Base-by-base conservation (phyloP, 306 rosid species). In the Sechiopsis laciniata region DNA sequence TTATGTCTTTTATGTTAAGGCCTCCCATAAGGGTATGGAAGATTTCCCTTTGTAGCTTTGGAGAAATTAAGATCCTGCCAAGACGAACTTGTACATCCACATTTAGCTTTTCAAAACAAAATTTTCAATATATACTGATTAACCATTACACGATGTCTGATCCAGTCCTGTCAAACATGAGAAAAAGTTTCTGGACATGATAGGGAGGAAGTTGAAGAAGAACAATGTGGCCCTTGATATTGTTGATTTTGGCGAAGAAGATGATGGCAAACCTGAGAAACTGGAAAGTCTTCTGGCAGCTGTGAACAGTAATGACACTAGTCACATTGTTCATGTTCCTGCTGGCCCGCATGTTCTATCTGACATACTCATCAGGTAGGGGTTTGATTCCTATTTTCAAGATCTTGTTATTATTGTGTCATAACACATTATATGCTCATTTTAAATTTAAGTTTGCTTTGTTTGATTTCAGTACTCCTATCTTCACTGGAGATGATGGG, bases 401-500 rank as follows among this genome's bases (percentile, higher is more conserved):
- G 11, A 15, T 48, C 52, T 69, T 69, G 15, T 42, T 70, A 58
- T 62, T 21, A 52, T 73, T 48, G 73, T 69, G 32, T 73, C 5
- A 55, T 45, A 37, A 19, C 58, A 48, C 6, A 6, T 56, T 13
- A 6, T 42, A 35, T 73, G 4, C 66, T 73, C 55, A 7, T 73
- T 32, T 32, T 32, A 5, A 5, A 1, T 50, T 22, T 12, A 19
- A 3, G 37, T 58, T 19, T 53, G 0, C 15, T 16, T 67, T 58
- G 4, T 82, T 24, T 29, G 46, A 21, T 82, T 79, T 80, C 88
- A 94, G 99, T 74, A 89, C 97, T 45, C 99, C 99, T 58, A 88
- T 94, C 78, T 94, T 94, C 84, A 91, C 99, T 8, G 99, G 99
- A 26, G 97, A 91, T 58, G 97, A 91, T 58, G 98, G 98, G 56